phyloP scores from a whole-genome alignment of 2,329 filamentous ascomycete genomes.

The Trichoderma citrinoviride region DNA sequence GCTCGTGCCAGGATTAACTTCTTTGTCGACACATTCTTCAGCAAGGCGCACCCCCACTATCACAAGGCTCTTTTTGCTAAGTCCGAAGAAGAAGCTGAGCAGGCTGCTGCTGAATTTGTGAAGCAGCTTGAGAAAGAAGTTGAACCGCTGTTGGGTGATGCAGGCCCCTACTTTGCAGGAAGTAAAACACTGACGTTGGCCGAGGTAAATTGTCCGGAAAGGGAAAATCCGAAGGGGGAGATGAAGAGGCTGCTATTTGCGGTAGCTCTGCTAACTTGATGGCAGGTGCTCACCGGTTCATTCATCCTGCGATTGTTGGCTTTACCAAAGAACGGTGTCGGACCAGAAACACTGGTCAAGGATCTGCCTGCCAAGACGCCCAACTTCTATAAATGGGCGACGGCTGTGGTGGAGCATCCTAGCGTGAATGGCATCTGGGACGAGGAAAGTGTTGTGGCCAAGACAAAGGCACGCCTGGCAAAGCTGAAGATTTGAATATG shows the following conservation, averaged over 20 bases:
- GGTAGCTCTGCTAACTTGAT: constrained; percentile 14
- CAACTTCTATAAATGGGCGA: constrained; percentile 65
- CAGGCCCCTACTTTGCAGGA: constrained; percentile 62
- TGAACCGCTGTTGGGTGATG: constrained; percentile 63
- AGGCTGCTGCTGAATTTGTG: constrained; percentile 50
- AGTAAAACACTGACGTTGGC: constrained; percentile 65
- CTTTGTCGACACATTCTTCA: constrained; percentile 68
- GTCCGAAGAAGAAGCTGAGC: constrained; percentile 49
- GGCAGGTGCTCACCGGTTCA: constrained; percentile 60
- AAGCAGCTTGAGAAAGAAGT: constrained; percentile 64
- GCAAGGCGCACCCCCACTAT: constrained; percentile 54
- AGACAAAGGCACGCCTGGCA: constrained; percentile 26
- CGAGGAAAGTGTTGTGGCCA: constrained; percentile 37
- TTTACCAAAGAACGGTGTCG: constrained; percentile 52
- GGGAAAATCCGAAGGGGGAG: not conserved
- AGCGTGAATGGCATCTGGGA: constrained; percentile 65
- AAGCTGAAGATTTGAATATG: constrained; percentile 19
- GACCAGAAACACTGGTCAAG: constrained; percentile 47
- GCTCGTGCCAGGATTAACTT: constrained; percentile 64
- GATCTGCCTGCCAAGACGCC: constrained; percentile 56
- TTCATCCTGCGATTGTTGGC: constrained; percentile 62
- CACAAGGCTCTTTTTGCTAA: constrained; percentile 48
- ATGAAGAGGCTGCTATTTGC: too few relatives aligned
- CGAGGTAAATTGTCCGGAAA: constrained; percentile 53
- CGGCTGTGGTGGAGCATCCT: constrained; percentile 57